These are phyloP conservation scores for Albatrellus ellisii DNA, from an alignment of 768 basidiomycete genomes.

Conservation along the genomic window DNA sequence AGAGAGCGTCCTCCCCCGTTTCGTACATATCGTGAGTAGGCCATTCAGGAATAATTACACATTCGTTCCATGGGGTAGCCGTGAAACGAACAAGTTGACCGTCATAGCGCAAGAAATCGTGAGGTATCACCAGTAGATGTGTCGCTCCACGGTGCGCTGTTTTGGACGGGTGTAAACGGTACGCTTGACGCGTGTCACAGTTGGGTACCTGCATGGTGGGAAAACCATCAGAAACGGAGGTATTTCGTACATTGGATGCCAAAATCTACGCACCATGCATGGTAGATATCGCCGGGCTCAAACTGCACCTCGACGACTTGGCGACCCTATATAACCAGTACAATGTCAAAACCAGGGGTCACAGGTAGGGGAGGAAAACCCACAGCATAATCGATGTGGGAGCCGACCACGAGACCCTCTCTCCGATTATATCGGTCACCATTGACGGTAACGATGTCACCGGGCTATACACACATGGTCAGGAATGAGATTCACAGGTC, in stretches of 20 bases:
- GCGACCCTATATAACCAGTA: conserved; percentile 40
- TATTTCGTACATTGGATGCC: not conserved
- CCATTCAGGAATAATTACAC: too few species aligned
- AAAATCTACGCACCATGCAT: conserved; percentile 37
- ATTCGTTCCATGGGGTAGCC: too few species aligned
- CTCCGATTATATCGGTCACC: conserved; percentile 47
- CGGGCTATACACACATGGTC: conserved; percentile 37
- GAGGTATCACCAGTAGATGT: conserved; percentile 49
- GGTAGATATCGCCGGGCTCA: conserved; percentile 52
- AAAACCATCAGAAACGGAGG: conserved; percentile 1
- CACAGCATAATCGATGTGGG: conserved; percentile 58
- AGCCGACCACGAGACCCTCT: conserved; percentile 73
- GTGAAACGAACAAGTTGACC: too few species aligned
- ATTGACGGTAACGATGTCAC: conserved; percentile 70
- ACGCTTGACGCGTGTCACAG: conserved; percentile 65
- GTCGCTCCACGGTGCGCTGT: conserved; percentile 56
- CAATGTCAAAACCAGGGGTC: not conserved
- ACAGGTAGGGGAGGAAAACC: conserved; percentile 17
- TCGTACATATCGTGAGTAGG: too few species aligned
- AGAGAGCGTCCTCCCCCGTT: too few species aligned
- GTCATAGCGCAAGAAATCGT: too few species aligned
- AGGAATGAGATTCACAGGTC: too few species aligned
- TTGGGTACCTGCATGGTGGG: conserved; percentile 45
- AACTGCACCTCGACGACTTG: conserved; percentile 77
- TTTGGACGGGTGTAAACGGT: conserved; percentile 40